Base-by-base conservation (phyloP, 2,329 filamentous ascomycete genomes). In the Epicoccum sorghinum region DNA sequence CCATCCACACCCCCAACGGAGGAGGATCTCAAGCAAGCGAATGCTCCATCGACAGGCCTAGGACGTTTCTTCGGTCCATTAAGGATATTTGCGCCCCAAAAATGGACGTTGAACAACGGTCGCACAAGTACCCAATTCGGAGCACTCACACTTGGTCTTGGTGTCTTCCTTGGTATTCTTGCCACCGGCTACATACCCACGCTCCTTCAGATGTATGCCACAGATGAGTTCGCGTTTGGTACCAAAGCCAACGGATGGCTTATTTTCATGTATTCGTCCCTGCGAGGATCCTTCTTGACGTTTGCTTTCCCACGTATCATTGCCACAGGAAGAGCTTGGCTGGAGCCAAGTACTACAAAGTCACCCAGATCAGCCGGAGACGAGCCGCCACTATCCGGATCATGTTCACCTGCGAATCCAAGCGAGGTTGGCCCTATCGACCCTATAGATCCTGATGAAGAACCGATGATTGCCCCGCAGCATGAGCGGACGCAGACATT, bases 111-210 rank as follows among this genome's bases (percentile, higher is more conserved):
- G 0, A 62, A 65, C 0, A 78, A 80, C 44, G 87, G 87, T 1
- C 75, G 73, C 1, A 62, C 81, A 4, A 76, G 73, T 43, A 83
- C 74, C 14, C 84, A 89, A 58, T 84, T 84, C 23, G 87, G 88
- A 1, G 80, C 88, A 0, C 72, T 88, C 3, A 82, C 89, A 1
- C 80, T 90, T 3, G 87, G 85, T 18, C 73, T 79, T 0, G 88
- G 88, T 1, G 86, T 89, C 2, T 90, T 89, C 54, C 72, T 88
- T 0, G 87, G 84, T 0, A 86, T 90, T 66, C 78, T 89, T 1
- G 87, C 88, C 0, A 89, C 88, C 0, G 86, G 86, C 1, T 90
- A 89, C 51, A 86, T 87, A 0, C 84, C 86, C 0, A 78, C 84
- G 0, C 74, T 90, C 9, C 71, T 81, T 0, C 79, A 81, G 49